Evolutionary conservation across 1,139 yeast genomes (phyloP), one percentile per base, ranked within the genome.

Genomic region (Pneumocystis sp.): DNA sequence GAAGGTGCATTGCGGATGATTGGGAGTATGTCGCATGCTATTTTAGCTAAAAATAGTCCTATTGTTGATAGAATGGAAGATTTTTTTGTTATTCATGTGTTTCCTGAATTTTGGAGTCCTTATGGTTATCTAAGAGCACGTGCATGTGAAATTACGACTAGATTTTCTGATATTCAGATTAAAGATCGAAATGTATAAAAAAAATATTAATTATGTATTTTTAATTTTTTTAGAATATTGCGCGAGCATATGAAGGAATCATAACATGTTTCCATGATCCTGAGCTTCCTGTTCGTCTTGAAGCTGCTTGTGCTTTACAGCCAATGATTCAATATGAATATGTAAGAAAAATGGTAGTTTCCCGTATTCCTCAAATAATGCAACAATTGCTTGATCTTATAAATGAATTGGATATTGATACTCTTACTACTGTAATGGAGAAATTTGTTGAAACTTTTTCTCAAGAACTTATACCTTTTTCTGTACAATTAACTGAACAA

Each of bases 371-470:
- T 44, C 88, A 88, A 60, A 85, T 91, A 1, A 89, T 93, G 90
- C 89, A 89, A 66, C 85, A 83, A 70, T 77, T 93, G 66, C 78
- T 93, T 70, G 83, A 82, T 37, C 77, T 93, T 63, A 86, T 95
- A 8, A 87, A 89, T 73, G 86, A 86, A 69, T 83, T 91, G 68
- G 98, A 93, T 71, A 85, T 87, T 68, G 98, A 93, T 74, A 83
- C 93, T 1, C 82, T 93, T 56, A 84, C 96, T 21, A 88, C 87
- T 50, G 96, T 93, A 19, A 89, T 93, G 87, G 97, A 93, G 77
- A 97, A 91, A 71, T 86, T 95, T 74, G 97, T 93, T 34, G 97
- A 91, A 72, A 84, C 83, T 66, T 93, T 87, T 74, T 82, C 96
- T 3, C 89, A 85, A 70, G 96, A 91, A 75, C 79, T 93, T 70